Conservation (phyloP, 1,284 basidiomycete species). For the Naganishia sp. region DNA sequence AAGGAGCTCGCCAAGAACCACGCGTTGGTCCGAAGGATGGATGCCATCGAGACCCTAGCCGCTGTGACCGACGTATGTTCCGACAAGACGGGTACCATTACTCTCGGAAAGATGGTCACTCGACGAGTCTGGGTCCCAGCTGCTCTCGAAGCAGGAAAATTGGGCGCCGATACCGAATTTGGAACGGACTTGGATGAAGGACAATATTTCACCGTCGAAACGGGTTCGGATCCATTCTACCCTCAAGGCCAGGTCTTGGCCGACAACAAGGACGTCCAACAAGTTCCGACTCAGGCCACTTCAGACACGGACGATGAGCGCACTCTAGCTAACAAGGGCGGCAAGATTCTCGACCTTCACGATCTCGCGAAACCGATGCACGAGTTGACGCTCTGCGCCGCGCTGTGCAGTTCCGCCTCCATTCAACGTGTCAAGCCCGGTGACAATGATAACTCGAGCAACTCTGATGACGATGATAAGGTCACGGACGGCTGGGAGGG, state of each 20-base stretch:
- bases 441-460: constrained; percentile 48
- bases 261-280: constrained; percentile 38
- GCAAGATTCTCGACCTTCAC: constrained; percentile 37
- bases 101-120: constrained; percentile 60
- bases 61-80: constrained; percentile 64
- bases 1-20: constrained; percentile 55
- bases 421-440: constrained; percentile 47
- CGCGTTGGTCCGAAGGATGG: constrained; percentile 57
- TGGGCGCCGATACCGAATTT: constrained; percentile 16
- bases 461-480: constrained; percentile 71
- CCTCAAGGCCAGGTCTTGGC: constrained; percentile 50
- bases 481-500: constrained; percentile 62
- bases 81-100: constrained; percentile 68
- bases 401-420: constrained; percentile 57
- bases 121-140: constrained; percentile 61
- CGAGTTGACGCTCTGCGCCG: constrained; percentile 54
- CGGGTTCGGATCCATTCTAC: constrained; percentile 54
- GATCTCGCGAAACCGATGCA: constrained; percentile 47
- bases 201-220: constrained; percentile 52
- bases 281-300: constrained; percentile 34
- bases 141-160: constrained; percentile 3
- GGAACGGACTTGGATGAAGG: constrained; percentile 36
- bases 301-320: constrained; percentile 38
- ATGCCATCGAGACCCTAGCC: constrained; percentile 61
- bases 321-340: constrained; percentile 9